phyloP scores from a whole-genome alignment of 805 yeast genomes.

The Suhomyces prunicola region DNA sequence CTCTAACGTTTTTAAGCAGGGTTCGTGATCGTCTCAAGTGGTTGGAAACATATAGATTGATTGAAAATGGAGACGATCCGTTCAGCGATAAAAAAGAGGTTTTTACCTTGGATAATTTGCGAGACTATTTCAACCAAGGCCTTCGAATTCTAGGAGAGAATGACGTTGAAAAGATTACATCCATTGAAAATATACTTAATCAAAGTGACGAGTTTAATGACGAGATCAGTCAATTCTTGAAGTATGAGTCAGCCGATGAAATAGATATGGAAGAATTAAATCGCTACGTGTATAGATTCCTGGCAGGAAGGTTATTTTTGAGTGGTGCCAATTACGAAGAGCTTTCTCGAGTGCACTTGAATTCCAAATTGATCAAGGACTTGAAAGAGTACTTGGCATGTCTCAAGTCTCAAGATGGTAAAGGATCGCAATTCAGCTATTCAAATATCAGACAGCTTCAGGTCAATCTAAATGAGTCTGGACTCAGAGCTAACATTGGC shows the following conservation, averaged over 20 bases:
- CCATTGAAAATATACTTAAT: conserved; percentile 27
- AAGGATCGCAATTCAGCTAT: conserved; percentile 9
- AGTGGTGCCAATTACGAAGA: conserved; percentile 24
- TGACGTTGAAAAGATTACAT: conserved; percentile 28
- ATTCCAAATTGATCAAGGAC: conserved; percentile 15
- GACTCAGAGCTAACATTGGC: conserved; percentile 15
- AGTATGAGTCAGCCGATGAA: conserved; percentile 15
- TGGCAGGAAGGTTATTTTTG: conserved; percentile 19
- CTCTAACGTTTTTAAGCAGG: conserved; percentile 37
- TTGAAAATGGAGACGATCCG: conserved; percentile 41
- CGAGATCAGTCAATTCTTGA: conserved; percentile 15
- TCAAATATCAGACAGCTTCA: conserved; percentile 24
- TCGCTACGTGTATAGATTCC: conserved; percentile 23
- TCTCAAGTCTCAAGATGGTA: not conserved
- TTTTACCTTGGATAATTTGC: conserved; percentile 29
- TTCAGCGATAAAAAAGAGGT: conserved; percentile 33
- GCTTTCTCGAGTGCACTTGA: conserved; percentile 25
- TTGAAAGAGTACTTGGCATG: not conserved
- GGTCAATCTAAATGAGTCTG: conserved; percentile 18
- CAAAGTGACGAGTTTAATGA: conserved; percentile 24
- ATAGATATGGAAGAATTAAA: conserved; percentile 24
- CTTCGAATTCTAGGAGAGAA: conserved; percentile 16
- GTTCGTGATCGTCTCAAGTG: conserved; percentile 34
- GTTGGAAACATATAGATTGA: conserved; percentile 28
- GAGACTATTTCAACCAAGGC: conserved; percentile 27